These are phyloP conservation scores for Leptographium flavum DNA, from an alignment of 2,329 filamentous ascomycete species.

Conservation along the genomic window DNA sequence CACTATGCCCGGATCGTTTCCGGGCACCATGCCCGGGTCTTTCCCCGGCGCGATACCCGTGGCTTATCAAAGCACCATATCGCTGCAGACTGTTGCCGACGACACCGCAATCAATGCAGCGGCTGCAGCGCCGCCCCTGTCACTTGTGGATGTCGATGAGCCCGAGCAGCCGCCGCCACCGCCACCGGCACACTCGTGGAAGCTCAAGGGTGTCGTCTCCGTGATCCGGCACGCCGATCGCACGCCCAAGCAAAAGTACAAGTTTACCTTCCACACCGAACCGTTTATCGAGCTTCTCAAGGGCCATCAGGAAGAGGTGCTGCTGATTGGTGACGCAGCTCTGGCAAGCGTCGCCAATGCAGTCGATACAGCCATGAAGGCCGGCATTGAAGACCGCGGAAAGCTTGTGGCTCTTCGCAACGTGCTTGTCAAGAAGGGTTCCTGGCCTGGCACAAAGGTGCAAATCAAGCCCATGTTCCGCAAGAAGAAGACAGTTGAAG, in stretches of 20 bases:
- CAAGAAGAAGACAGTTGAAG: conserved; percentile 57
- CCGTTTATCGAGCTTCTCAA: conserved; percentile 91
- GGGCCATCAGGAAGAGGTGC: conserved; percentile 89
- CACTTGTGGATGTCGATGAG: conserved; percentile 7
- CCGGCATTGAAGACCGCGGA: conserved; percentile 67
- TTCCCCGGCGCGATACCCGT: neutral
- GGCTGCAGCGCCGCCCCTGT: neutral
- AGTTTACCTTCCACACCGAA: conserved; percentile 95
- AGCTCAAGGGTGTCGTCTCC: conserved; percentile 91
- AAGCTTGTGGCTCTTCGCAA: conserved; percentile 81
- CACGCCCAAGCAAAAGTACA: conserved; percentile 98
- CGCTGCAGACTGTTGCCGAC: neutral
- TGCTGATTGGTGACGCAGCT: conserved; percentile 83
- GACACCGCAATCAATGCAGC: neutral
- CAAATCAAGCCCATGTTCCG: conserved; percentile 99
- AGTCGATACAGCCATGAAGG: conserved; percentile 63
- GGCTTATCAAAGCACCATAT: neutral
- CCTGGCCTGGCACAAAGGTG: conserved; percentile 91
- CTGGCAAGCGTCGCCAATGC: conserved; percentile 79
- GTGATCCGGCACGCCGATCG: conserved; percentile 94
- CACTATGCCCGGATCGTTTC: neutral
- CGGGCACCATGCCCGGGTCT: neutral
- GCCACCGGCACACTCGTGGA: conserved; percentile 86
- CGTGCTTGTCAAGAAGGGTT: conserved; percentile 81
- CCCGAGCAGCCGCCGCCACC: conserved; percentile 47